Evolutionary conservation across 352 stramenopile genomes (phyloP).

Genomic region (Pythium phragmitis): DNA sequence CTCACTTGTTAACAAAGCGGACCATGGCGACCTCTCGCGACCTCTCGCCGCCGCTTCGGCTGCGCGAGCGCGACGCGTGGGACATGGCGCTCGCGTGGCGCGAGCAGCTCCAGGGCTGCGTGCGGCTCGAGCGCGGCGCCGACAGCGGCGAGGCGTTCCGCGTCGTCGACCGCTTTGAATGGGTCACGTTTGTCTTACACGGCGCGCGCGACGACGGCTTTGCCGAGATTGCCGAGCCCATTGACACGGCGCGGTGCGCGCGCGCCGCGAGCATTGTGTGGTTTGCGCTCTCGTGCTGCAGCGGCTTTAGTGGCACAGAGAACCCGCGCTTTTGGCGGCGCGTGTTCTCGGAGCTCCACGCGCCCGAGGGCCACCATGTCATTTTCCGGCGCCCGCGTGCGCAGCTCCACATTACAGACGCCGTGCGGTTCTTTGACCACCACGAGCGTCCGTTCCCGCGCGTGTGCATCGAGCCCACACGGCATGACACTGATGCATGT

Average conservation of each 20-base stretch:
- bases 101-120: neutral
- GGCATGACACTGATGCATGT: neutral
- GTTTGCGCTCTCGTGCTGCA: constrained; percentile 6
- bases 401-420: neutral
- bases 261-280: constrained; percentile 12
- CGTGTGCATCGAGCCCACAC: neutral
- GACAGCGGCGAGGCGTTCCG: neutral
- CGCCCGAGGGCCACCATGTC: neutral
- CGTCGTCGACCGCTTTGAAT: constrained; percentile 14
- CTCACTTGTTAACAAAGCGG: neutral
- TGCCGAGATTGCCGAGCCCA: neutral
- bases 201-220: neutral
- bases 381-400: constrained; percentile 2
- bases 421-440: constrained; percentile 1
- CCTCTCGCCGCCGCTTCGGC: neutral
- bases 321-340: constrained; percentile 18
- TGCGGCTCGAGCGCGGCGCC: constrained; percentile 7
- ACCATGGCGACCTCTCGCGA: neutral
- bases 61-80: constrained; percentile 15
- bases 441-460: neutral
- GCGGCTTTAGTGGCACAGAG: constrained; percentile 2
- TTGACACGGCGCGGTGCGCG: neutral
- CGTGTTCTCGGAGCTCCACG: constrained; percentile 6
- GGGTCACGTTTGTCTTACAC: constrained; percentile 13
- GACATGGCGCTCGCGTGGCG: constrained; percentile 11